A percentile compares a stretch with the other conserved stretches of the same genome.
These are phyloP conservation scores for Lactarius vividus DNA, from an alignment of 768 basidiomycete species.

Conservation along the genomic window DNA sequence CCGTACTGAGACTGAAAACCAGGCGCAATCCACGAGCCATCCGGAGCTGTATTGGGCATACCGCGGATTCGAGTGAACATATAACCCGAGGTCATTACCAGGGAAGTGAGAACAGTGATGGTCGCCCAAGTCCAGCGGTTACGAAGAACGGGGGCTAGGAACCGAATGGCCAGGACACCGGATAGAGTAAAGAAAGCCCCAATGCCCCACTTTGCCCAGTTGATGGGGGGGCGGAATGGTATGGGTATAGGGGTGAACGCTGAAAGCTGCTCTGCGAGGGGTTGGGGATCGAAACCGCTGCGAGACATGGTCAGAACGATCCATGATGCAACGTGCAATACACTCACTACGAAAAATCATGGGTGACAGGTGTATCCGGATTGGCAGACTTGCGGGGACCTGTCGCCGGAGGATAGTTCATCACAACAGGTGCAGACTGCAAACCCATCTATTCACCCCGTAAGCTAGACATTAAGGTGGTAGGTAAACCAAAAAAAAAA, in stretches of 20 bases:
- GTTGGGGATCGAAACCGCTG: slow-evolving; percentile 81
- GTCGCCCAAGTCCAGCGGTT: slow-evolving; percentile 79
- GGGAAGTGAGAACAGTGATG: slow-evolving; percentile 56
- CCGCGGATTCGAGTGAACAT: slow-evolving; percentile 96
- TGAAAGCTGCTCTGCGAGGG: slow-evolving; percentile 74
- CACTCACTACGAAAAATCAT: slow-evolving; percentile 73
- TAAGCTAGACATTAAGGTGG: background rate
- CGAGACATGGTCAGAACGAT: background rate
- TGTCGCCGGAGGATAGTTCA: slow-evolving; percentile 67
- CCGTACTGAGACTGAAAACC: slow-evolving; percentile 92
- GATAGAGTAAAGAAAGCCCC: slow-evolving; percentile 46
- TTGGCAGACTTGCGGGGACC: slow-evolving; percentile 64
- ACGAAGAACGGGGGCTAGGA: slow-evolving; percentile 60
- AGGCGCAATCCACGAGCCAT: slow-evolving; percentile 77
- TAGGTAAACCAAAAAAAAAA: slow-evolving; percentile 5
- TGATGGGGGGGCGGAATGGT: slow-evolving; percentile 76
- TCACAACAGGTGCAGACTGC: slow-evolving; percentile 79
- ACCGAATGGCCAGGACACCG: slow-evolving; percentile 51
- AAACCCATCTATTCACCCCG: slow-evolving; percentile 63
- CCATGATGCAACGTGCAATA: background rate
- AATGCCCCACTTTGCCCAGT: slow-evolving; percentile 60
- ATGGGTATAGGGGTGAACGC: slow-evolving; percentile 74
- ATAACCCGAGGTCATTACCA: slow-evolving; percentile 87
- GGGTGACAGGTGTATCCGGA: slow-evolving; percentile 56
- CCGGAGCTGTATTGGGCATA: slow-evolving; percentile 61